phyloP scores from a whole-genome alignment of 768 basidiomycete species.

The Pleurotus giganteus region DNA sequence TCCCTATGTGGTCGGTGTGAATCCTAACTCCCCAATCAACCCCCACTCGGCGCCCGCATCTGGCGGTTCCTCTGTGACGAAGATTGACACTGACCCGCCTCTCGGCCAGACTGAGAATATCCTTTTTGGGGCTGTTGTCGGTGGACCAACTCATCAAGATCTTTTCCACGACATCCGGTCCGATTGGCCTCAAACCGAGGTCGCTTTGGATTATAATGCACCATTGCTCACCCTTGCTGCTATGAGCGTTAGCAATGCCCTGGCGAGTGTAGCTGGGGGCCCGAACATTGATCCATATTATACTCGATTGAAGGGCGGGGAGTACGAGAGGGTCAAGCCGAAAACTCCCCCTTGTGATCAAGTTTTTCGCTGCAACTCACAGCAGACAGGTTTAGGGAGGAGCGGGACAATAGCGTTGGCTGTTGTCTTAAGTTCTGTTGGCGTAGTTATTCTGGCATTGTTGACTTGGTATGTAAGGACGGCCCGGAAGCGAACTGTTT shows the following conservation, averaged over 20 bases:
- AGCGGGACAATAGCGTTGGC: conserved; percentile 71
- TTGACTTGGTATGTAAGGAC: conserved; percentile 35
- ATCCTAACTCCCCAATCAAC: conserved; percentile 88
- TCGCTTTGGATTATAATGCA: conserved; percentile 88
- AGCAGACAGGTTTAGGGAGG: conserved; percentile 50
- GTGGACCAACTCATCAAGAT: conserved; percentile 79
- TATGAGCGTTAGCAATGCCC: conserved; percentile 59
- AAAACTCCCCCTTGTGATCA: conserved; percentile 76
- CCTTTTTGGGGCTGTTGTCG: conserved; percentile 85
- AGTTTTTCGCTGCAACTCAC: conserved; percentile 56
- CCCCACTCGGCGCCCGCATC: conserved; percentile 90
- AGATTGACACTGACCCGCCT: conserved; percentile 70
- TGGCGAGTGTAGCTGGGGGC: conserved; percentile 4
- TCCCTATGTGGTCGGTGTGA: conserved; percentile 84
- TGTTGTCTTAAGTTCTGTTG: conserved; percentile 60
- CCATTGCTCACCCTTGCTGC: conserved; percentile 86
- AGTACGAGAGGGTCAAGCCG: conserved; percentile 60
- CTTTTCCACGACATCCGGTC: conserved; percentile 81
- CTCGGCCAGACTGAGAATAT: conserved; percentile 60
- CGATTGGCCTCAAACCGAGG: conserved; percentile 90
- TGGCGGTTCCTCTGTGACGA: conserved; percentile 68
- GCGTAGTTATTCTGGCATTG: conserved; percentile 52
- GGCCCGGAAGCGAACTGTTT: conserved; percentile 5
- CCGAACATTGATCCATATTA: conserved; percentile 74
- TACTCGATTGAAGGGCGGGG: conserved; percentile 65